Base-by-base conservation (phyloP, 2,329 filamentous ascomycete species). In the Ceratocystis cacaofunesta region DNA sequence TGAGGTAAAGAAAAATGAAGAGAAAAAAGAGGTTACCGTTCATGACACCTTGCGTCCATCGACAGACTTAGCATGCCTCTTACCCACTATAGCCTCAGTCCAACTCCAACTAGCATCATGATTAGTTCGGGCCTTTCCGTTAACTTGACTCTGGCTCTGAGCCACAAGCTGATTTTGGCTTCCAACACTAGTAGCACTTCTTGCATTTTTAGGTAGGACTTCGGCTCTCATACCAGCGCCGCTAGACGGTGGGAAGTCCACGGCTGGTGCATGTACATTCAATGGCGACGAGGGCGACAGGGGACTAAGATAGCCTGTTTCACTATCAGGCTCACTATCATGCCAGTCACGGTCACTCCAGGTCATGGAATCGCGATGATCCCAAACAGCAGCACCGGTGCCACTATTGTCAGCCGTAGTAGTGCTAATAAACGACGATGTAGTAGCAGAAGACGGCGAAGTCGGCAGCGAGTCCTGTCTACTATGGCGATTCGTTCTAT, bases 271-370 rank as follows among this genome's bases (percentile, higher is more conserved):
- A 10, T 30, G n/a, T 2, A 44, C n/a, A 43, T 25, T 25, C 22
- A 43, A 22, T 48, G 52, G 48, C 6, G 43, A 62, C 58, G 57
- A 44, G 12, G 41, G 61, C 69, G 60, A 48, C 10, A 52, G 61
- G 8, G 66, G 66, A 15, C 66, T 67, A 43, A 67, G 25, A n/a
- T 60, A 61, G 25, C 66, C 74, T 61, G 66, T 68, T 63, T 77
- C 78, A 70, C 74, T 79, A 66, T 79, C 78, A 55, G 76, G 74
- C 50, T 75, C 78, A 66, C 76, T 83, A 69, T 85, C 83, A 8
- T 77, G 76, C 76, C 84, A 86, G 71, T 87, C 84, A 10, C 80
- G 77, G 61, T 88, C 85, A 71, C 83, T 87, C 86, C 86, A 89
- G 3, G 78, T 79, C 64, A 81, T 77, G 2, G 82, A 85, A 69